A percentile compares a stretch with the other conserved stretches of the same genome.
phyloP scores from a whole-genome alignment of 306 rosid genomes.

The Macrotyloma uniflorum region DNA sequence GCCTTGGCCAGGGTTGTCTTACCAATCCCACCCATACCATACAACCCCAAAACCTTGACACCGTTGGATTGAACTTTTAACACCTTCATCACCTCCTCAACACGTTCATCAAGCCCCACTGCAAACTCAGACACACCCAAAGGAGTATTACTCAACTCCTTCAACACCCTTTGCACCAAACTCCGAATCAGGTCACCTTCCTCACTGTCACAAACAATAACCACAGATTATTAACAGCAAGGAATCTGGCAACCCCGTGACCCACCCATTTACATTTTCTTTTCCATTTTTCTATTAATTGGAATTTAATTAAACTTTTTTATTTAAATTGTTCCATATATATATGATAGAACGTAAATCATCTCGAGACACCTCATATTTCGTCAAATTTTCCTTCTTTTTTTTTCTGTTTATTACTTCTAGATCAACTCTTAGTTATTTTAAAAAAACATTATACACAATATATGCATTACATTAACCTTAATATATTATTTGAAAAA shows the following conservation, averaged over 20 bases:
- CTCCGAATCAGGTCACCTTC: constrained; percentile 27
- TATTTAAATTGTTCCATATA: too few species aligned
- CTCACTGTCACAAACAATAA: constrained; percentile 29
- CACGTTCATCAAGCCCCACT: constrained; percentile 58
- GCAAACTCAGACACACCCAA: constrained; percentile 44
- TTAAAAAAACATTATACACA: too few species aligned
- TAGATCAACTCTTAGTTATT: too few species aligned
- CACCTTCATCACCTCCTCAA: constrained; percentile 28
- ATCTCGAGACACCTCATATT: too few species aligned
- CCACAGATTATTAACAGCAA: neutral
- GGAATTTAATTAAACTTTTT: neutral
- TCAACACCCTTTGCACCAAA: constrained; percentile 47
- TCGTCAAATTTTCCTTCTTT: too few species aligned
- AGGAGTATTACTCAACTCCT: constrained; percentile 54
- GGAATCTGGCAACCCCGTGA: neutral
- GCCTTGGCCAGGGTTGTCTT: constrained; percentile 75
- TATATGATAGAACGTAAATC: too few species aligned
- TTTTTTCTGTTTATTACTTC: too few species aligned
- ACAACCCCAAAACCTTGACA: constrained; percentile 50
- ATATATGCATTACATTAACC: too few species aligned
- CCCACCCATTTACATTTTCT: neutral
- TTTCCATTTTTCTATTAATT: too few species aligned
- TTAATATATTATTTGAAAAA: too few species aligned
- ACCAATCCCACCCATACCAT: constrained; percentile 75
- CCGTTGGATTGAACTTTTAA: constrained; percentile 50